These are phyloP conservation scores for Prunus kanzakura DNA, from an alignment of 306 rosid genomes.

Conservation along the genomic window DNA sequence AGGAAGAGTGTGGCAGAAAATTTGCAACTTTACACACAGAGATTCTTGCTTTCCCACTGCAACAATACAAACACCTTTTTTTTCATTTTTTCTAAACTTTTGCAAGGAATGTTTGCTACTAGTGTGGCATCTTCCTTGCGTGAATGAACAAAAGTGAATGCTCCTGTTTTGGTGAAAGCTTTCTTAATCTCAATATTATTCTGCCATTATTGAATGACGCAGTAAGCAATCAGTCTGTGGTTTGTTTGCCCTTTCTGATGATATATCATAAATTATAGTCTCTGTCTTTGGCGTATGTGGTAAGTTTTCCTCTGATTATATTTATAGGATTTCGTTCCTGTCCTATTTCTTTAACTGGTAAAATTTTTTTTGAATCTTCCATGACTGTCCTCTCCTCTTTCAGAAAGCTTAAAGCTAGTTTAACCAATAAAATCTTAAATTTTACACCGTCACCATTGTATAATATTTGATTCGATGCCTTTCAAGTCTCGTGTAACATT, in stretches of 20 bases:
- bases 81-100: neutral
- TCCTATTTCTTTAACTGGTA: constrained; percentile 4
- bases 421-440: neutral
- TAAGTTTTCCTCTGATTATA: neutral
- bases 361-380: constrained; percentile 2
- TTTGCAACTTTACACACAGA: constrained; percentile 19
- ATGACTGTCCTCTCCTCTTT: constrained; percentile 2
- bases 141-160: constrained; percentile 16
- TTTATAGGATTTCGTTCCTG: constrained; percentile 2
- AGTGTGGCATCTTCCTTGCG: constrained; percentile 1
- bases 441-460: neutral
- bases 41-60: constrained; percentile 32
- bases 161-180: neutral
- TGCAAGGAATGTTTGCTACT: constrained; percentile 2
- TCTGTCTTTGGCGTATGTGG: constrained; percentile 9
- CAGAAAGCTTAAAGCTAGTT: neutral
- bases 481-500: neutral
- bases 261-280: neutral
- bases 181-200: constrained; percentile 19
- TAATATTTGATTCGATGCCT: neutral
- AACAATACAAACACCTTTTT: constrained; percentile 10
- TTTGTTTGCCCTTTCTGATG: neutral
- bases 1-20: constrained; percentile 12
- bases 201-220: constrained; percentile 25
- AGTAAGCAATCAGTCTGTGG: neutral